Percentiles rank a stretch among this genome's conserved stretches.
Evolutionary conservation across 2,329 filamentous ascomycete species (phyloP).

Genomic region (Plectosphaerella plurivora): DNA sequence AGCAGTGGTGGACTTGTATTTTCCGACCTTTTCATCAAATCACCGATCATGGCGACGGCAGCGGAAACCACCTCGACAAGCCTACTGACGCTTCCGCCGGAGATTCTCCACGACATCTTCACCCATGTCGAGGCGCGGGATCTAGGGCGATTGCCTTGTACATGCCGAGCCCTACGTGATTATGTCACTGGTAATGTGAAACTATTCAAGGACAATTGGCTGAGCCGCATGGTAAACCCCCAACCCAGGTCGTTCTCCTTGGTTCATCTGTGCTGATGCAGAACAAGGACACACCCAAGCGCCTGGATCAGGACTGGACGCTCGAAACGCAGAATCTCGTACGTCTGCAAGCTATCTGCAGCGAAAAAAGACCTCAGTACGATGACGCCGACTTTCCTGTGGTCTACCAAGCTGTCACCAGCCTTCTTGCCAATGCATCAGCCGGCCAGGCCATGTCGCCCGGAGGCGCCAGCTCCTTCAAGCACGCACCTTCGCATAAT

Average conservation of each 20-base stretch:
- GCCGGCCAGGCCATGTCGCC: slow-evolving; percentile 21
- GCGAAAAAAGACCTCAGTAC: slow-evolving; percentile 17
- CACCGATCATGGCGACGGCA: too few species aligned
- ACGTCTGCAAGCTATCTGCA: slow-evolving; percentile 39
- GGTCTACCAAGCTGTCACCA: slow-evolving; percentile 39
- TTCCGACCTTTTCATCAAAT: too few species aligned
- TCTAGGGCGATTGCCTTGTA: slow-evolving; percentile 44
- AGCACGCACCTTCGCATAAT: slow-evolving; percentile 42
- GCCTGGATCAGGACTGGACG: slow-evolving; percentile 35
- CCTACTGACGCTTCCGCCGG: slow-evolving; percentile 43
- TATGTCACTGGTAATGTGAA: slow-evolving; percentile 54
- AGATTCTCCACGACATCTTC: slow-evolving; percentile 61
- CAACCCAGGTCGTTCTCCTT: not conserved
- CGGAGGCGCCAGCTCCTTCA: slow-evolving; percentile 8
- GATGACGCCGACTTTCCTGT: slow-evolving; percentile 42
- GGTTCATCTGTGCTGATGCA: not conserved
- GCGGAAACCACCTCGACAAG: not conserved
- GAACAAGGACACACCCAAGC: slow-evolving; percentile 25
- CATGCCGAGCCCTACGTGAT: slow-evolving; percentile 47
- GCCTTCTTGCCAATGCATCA: slow-evolving; percentile 40
- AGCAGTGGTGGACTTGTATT: too few species aligned
- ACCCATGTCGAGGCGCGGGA: slow-evolving; percentile 51
- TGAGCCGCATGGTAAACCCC: slow-evolving; percentile 45
- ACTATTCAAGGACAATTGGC: slow-evolving; percentile 60
- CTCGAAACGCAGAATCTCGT: slow-evolving; percentile 37